A percentile compares a stretch with the other conserved stretches of the same genome.
Evolutionary conservation across 176 grass and related monocot genomes (phyloP).

Genomic region (Eremochloa ophiuroides): DNA sequence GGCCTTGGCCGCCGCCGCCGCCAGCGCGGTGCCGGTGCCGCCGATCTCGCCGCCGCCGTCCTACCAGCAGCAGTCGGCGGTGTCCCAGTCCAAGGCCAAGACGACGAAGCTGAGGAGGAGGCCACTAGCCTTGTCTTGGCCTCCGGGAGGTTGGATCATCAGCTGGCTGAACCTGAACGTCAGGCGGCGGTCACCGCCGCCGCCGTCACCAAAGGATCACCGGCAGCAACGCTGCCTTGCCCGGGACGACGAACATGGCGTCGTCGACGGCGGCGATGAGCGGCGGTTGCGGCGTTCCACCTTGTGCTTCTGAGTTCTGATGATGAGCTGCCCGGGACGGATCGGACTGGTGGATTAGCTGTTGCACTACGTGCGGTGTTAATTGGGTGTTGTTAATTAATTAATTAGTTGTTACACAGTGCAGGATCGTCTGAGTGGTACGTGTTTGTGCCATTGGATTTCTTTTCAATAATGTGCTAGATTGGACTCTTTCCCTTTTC

Average conservation of each 20-base stretch:
- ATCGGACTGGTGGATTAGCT: not conserved
- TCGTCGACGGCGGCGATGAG: not conserved
- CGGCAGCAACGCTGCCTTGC: not conserved
- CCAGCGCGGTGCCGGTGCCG: not conserved
- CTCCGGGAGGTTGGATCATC: constrained; percentile 4
- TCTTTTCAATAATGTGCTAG: not conserved
- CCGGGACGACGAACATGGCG: not conserved
- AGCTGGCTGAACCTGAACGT: constrained; percentile 9
- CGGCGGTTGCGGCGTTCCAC: not conserved
- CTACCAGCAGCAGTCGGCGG: not conserved
- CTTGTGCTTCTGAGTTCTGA: constrained; percentile 14
- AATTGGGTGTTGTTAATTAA: not conserved
- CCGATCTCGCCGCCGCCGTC: constrained; percentile 37
- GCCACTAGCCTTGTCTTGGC: not conserved
- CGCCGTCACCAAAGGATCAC: not conserved
- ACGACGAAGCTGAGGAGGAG: not conserved
- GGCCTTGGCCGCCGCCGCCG: not conserved
- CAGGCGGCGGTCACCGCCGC: not conserved
- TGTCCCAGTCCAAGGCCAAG: not conserved
- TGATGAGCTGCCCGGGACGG: not conserved
- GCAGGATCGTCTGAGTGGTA: not conserved
- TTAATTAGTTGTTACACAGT: not conserved
- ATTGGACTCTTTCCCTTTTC: not conserved
- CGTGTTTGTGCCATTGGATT: not conserved
- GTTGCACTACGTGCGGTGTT: not conserved